Percentiles rank a stretch among this genome's conserved stretches.
These are phyloP conservation scores for Fusarium equiseti DNA, from an alignment of 2,329 filamentous ascomycete genomes.

Conservation along the genomic window DNA sequence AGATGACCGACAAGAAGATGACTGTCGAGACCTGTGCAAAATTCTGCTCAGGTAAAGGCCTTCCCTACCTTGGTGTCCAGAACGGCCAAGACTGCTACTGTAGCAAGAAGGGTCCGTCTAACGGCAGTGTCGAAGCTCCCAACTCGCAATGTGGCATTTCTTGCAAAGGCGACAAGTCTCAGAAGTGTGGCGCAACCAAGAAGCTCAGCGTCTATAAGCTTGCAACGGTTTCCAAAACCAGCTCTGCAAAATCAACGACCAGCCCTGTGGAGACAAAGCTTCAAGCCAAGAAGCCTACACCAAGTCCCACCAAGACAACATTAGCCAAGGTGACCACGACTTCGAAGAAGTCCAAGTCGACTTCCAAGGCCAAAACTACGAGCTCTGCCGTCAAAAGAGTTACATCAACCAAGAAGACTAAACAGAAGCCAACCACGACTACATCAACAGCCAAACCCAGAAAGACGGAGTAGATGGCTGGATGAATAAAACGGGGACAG, in stretches of 20 bases:
- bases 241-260: background rate
- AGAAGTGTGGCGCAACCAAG: conserved; percentile 31
- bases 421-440: background rate
- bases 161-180: conserved; percentile 31
- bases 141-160: conserved; percentile 24
- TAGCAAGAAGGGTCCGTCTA: conserved; percentile 21
- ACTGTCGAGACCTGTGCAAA: conserved; percentile 27
- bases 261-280: background rate
- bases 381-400: background rate
- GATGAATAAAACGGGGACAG: background rate
- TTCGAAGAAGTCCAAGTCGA: background rate
- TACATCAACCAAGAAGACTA: background rate
- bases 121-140: conserved; percentile 29
- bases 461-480: background rate
- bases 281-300: background rate
- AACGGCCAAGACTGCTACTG: conserved; percentile 39
- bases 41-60: conserved; percentile 33
- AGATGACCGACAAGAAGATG: conserved; percentile 31
- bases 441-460: background rate
- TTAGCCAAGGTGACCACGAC: background rate
- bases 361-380: background rate
- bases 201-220: conserved; percentile 38
- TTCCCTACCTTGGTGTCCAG: conserved; percentile 34
- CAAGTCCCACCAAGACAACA: background rate
- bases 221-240: conserved; percentile 2